Percentiles rank a stretch among this genome's conserved stretches.
Conservation (phyloP, 345 rosid genomes). For the Acer negundo region DNA sequence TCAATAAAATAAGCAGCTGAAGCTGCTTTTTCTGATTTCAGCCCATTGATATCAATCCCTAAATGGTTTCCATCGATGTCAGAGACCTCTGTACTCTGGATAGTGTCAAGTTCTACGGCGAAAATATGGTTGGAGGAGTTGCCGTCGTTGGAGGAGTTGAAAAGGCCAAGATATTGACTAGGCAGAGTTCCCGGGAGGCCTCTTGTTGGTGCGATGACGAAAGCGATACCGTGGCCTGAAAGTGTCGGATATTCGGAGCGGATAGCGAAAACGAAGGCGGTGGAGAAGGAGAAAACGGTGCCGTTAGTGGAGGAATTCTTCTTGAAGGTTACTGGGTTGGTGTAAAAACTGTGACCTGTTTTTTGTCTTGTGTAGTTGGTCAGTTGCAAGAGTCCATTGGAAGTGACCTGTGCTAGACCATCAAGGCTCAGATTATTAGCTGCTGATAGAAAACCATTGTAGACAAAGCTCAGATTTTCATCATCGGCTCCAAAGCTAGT, state of each 20-base stretch:
- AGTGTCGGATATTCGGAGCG: conserved; percentile 24
- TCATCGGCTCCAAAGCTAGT: conserved; percentile 2
- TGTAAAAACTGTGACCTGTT: conserved; percentile 53
- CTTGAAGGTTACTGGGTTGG: conserved; percentile 34
- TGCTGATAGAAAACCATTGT: conserved; percentile 35
- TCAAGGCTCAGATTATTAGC: conserved; percentile 39
- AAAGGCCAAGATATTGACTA: conserved; percentile 47
- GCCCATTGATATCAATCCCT: conserved; percentile 53
- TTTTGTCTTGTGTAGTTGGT: conserved; percentile 38
- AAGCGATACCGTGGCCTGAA: conserved; percentile 57
- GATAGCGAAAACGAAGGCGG: conserved; percentile 66
- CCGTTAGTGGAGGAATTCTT: conserved; percentile 40
- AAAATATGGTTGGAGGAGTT: conserved; percentile 45
- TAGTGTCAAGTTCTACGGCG: conserved; percentile 61
- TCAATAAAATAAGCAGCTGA: conserved; percentile 44
- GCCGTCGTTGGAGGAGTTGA: conserved; percentile 39
- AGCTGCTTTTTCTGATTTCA: conserved; percentile 35
- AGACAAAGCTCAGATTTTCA: conserved; percentile 25
- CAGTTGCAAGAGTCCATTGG: conserved; percentile 43
- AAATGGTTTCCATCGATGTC: conserved; percentile 60
- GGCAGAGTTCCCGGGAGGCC: conserved; percentile 37
- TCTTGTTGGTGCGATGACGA: conserved; percentile 51
- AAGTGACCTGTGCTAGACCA: conserved; percentile 33
- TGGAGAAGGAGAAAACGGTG: conserved; percentile 43
- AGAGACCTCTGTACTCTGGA: conserved; percentile 34